Evolutionary conservation across 306 rosid species (phyloP).

Genomic region (Dicorynia guianensis): DNA sequence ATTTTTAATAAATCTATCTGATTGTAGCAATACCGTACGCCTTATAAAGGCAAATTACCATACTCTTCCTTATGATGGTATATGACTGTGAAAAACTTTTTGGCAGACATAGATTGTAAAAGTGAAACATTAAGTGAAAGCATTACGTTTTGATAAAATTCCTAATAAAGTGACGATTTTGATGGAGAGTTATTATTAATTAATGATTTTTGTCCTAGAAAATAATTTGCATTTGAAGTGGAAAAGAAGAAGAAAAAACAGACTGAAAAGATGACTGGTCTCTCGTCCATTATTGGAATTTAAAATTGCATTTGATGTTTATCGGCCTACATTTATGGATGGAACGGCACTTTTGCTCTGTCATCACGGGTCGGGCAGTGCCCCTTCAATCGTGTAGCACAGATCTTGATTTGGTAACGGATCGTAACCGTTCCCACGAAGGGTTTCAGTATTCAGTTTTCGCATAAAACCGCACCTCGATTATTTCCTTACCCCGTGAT

Average conservation of each 20-base stretch:
- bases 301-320: neutral
- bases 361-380: conserved; percentile 23
- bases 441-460: conserved; percentile 27
- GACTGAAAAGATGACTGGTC: neutral
- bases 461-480: conserved; percentile 21
- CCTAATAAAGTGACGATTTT: neutral
- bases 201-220: conserved; percentile 28
- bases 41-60: too few species aligned
- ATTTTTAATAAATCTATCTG: too few species aligned
- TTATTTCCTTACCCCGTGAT: conserved; percentile 52
- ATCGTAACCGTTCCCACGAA: conserved; percentile 50
- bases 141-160: too few species aligned
- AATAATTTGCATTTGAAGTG: neutral
- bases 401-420: conserved; percentile 16
- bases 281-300: neutral
- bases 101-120: too few species aligned
- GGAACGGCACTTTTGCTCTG: conserved; percentile 25
- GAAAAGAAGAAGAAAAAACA: neutral
- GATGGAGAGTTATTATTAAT: neutral
- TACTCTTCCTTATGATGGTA: too few species aligned
- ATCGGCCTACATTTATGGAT: conserved; percentile 47
- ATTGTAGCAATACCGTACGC: too few species aligned
- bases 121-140: neutral
- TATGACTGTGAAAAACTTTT: neutral
- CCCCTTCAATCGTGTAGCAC: conserved; percentile 41